Percentiles rank a stretch among this genome's conserved stretches.
Evolutionary conservation across 139 green algal species (phyloP).

Genomic region (Chlamydomonas sphaeroides): DNA sequence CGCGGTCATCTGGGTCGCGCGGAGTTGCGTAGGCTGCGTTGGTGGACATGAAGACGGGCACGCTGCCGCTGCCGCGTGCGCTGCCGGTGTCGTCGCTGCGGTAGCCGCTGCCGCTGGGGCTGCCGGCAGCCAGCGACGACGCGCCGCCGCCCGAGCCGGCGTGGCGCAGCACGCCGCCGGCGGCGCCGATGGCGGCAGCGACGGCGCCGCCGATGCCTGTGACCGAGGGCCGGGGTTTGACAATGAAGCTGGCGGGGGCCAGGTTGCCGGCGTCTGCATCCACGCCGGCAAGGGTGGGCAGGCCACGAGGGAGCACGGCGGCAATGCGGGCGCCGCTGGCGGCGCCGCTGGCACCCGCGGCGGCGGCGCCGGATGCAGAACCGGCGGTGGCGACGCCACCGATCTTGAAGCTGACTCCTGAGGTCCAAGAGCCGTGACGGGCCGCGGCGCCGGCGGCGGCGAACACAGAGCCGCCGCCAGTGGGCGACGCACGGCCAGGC

Average conservation of each 20-base stretch:
- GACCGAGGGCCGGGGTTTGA: no score
- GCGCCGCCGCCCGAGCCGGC: background rate
- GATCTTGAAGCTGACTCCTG: background rate
- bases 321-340: no score
- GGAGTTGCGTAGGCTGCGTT: conserved; percentile 12
- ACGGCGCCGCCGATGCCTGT: no score
- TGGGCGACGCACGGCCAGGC: no score
- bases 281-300: background rate
- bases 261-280: background rate
- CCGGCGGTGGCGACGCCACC: no score
- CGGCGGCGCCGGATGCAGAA: background rate
- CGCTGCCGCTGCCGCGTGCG: background rate
- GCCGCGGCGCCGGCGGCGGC: background rate
- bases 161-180: background rate
- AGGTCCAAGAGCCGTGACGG: no score
- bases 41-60: background rate
- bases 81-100: background rate
- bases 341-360: no score
- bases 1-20: background rate
- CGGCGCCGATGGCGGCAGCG: no score
- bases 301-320: background rate
- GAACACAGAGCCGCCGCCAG: no score
- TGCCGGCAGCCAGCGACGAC: background rate
- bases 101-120: no score
- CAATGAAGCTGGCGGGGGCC: no score